Base-by-base conservation (phyloP, 2,329 filamentous ascomycete species). In the Aspergillus floridensis region DNA sequence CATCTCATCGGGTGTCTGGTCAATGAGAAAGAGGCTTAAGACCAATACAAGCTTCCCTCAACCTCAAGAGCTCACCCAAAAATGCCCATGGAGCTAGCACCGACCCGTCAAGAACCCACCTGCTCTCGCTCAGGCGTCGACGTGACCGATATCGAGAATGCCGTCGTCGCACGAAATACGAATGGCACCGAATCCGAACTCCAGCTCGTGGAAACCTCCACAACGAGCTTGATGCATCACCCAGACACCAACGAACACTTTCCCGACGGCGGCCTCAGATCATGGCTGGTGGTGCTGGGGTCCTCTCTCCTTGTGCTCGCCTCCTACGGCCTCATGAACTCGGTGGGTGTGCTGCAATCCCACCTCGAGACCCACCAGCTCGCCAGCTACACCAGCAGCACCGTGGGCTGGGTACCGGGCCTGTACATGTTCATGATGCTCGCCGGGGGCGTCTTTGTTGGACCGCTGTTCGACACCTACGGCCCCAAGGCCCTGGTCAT, bases 391-490 rank as follows among this genome's bases (percentile, higher is more conserved):
- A 74, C 77, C 0, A 70, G 76, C 6, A 74, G 78, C 19, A 74
- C 80, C 11, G 72, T 83, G 2, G 81, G 80, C 16, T 83, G 81
- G 81, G 82, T 83, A 29, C 76, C 77, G 0, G 78, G 80, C 0
- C 60, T 81, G 0, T 82, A 81, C 62, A 75, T 79, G 3, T 81
- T 81, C 58, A 69, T 82, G 0, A 69, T 75, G 0, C 70, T 82
- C 0, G 67, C 76, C 1, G 67, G 81, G 2, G 80, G 79, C 12
- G 77, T 83, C 19, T 79, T 80, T 58, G 73, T 81, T 6, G 81
- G 81, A 0, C 81, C 81, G 0, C 63, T 83, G n/a, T 80, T 82
- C 60, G 81, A 83, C 58, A 72, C 73, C 0, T 79, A 82, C 54
- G 81, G 81, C 0, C 79, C 81, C 0, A 74, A 72, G 4, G 65